phyloP scores from a whole-genome alignment of 164 flowering plant species.

The Cinnamomum micranthum region DNA sequence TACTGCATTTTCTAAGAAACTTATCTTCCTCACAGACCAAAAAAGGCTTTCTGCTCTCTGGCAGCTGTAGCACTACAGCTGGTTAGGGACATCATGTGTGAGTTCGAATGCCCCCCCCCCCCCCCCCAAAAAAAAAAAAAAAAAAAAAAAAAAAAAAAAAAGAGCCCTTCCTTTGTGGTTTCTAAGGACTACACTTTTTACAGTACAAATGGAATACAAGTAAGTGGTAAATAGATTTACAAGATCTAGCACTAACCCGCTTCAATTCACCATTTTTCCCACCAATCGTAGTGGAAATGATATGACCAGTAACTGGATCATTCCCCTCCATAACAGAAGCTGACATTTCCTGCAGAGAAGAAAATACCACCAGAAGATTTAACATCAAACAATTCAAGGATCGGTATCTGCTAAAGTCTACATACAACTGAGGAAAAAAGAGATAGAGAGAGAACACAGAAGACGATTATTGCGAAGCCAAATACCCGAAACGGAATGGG shows the following conservation, averaged over 20 bases:
- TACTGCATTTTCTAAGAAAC: too few relatives aligned
- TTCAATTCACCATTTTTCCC: slow-evolving; percentile 94
- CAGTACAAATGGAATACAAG: too few relatives aligned
- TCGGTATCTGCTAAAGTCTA: background rate
- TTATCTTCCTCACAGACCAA: too few relatives aligned
- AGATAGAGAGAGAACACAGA: background rate
- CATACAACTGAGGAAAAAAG: background rate
- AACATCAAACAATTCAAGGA: background rate
- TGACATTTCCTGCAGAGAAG: slow-evolving; percentile 57
- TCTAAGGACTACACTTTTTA: too few relatives aligned
- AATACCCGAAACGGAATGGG: too few relatives aligned
- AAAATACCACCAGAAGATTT: background rate
- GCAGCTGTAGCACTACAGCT: too few relatives aligned
- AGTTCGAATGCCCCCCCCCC: too few relatives aligned
- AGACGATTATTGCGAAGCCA: background rate
- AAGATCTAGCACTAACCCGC: slow-evolving; percentile 36
- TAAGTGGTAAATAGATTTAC: background rate
- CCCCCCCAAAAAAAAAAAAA: too few relatives aligned
- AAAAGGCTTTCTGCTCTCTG: too few relatives aligned
- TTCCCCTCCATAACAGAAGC: slow-evolving; percentile 65
- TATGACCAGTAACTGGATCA: slow-evolving; percentile 86
- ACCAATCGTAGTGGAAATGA: slow-evolving; percentile 88
- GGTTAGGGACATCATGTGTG: too few relatives aligned
- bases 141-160: too few relatives aligned
- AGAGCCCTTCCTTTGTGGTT: too few relatives aligned